phyloP scores from a whole-genome alignment of 305 asterid species.

The Nicotiana rustica region DNA sequence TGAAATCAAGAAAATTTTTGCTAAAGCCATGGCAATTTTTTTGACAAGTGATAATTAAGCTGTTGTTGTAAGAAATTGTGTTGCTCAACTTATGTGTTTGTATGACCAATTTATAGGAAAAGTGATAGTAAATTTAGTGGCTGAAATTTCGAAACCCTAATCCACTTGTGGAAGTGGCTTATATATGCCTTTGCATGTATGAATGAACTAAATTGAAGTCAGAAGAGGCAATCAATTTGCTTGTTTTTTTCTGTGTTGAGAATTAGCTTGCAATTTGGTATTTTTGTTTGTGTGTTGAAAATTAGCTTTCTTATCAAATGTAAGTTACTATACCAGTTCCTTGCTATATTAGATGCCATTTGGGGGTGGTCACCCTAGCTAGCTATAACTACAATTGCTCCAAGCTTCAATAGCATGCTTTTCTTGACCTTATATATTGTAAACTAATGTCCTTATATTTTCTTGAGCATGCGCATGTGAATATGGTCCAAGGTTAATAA shows the following conservation, averaged over 20 bases:
- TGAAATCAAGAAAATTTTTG: too few relatives aligned
- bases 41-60: too few relatives aligned
- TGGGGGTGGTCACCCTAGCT: conserved; percentile 42
- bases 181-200: not conserved
- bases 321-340: not conserved
- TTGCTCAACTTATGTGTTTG: conserved; percentile 1
- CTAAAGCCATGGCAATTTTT: too few relatives aligned
- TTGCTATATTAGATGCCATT: conserved; percentile 34
- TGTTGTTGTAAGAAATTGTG: too few relatives aligned
- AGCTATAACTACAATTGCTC: conserved; percentile 28
- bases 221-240: conserved; percentile 19
- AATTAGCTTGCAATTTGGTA: too few relatives aligned
- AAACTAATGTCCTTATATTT: not conserved
- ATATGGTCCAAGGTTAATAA: not conserved
- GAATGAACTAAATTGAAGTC: conserved; percentile 16
- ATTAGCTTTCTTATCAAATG: not conserved
- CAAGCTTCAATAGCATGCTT: conserved; percentile 41
- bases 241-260: conserved; percentile 24
- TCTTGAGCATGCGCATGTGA: conserved; percentile 31
- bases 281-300: not conserved
- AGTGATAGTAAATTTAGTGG: conserved; percentile 12
- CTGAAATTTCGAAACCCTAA: conserved; percentile 27
- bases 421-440: conserved; percentile 34
- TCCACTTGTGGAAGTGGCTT: conserved; percentile 15
- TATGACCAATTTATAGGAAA: conserved; percentile 45